Evolutionary conservation across 257 asterid species (phyloP).

Genomic region (Anisodus tanguticus): DNA sequence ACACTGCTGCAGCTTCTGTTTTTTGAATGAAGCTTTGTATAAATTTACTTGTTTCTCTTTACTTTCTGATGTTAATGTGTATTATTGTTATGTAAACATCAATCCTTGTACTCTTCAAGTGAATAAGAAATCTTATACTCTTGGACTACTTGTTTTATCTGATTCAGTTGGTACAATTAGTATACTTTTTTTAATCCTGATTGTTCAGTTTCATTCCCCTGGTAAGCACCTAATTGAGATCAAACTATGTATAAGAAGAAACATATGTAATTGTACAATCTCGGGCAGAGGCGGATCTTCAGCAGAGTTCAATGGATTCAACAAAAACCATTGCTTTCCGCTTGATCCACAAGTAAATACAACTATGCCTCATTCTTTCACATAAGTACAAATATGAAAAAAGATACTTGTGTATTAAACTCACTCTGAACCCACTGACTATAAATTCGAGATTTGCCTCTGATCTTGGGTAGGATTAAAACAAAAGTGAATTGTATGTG

Average conservation of each 20-base stretch:
- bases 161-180: background rate
- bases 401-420: background rate
- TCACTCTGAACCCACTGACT: background rate
- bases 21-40: slow-evolving; percentile 59
- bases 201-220: background rate
- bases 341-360: background rate
- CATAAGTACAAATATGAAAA: background rate
- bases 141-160: background rate
- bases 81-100: slow-evolving; percentile 24
- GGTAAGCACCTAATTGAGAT: background rate
- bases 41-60: slow-evolving; percentile 24
- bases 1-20: slow-evolving; percentile 43
- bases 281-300: background rate
- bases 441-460: background rate
- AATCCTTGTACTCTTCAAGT: background rate
- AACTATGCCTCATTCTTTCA: too few relatives aligned
- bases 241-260: background rate
- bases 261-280: background rate
- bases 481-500: background rate
- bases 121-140: background rate
- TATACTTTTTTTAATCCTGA: background rate
- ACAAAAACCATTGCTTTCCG: background rate
- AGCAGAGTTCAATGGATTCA: background rate
- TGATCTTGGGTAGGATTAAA: background rate
- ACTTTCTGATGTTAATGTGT: slow-evolving; percentile 31